Evolutionary conservation across 306 rosid species (phyloP).

Genomic region (Vigna nakashimae): DNA sequence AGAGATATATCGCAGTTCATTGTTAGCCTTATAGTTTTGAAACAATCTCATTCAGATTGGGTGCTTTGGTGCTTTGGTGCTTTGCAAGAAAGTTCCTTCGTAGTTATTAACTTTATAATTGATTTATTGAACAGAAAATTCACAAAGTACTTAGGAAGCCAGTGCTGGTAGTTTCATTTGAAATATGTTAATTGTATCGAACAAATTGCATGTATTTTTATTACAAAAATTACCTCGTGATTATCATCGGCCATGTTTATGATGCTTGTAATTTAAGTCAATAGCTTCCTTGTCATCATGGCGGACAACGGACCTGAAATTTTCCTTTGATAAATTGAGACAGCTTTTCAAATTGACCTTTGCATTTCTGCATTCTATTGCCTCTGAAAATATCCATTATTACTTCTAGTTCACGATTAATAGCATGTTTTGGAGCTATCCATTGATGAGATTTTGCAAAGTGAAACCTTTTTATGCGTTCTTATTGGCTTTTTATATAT

Average conservation of each 20-base stretch:
- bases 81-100: background rate
- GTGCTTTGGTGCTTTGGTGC: slow-evolving; percentile 7
- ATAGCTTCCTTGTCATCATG: slow-evolving; percentile 4
- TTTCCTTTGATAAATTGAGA: background rate
- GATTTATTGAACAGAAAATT: slow-evolving; percentile 2
- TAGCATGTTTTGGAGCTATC: background rate
- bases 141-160: background rate
- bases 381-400: background rate
- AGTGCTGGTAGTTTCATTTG: slow-evolving; percentile 5
- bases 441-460: slow-evolving; percentile 26
- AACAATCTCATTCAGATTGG: background rate
- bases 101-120: background rate
- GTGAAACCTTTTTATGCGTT: slow-evolving; percentile 12
- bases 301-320: background rate
- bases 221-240: background rate
- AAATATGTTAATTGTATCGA: slow-evolving; percentile 2
- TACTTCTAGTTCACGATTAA: background rate
- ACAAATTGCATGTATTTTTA: background rate
- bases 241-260: slow-evolving; percentile 1
- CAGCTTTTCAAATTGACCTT: slow-evolving; percentile 1
- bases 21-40: background rate
- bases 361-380: slow-evolving; percentile 17
- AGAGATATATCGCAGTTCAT: background rate
- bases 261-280: slow-evolving; percentile 4
- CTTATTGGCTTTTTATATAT: slow-evolving; percentile 19